Base-by-base conservation (phyloP, 1,284 basidiomycete genomes). In the Wallemia ichthyophaga region DNA sequence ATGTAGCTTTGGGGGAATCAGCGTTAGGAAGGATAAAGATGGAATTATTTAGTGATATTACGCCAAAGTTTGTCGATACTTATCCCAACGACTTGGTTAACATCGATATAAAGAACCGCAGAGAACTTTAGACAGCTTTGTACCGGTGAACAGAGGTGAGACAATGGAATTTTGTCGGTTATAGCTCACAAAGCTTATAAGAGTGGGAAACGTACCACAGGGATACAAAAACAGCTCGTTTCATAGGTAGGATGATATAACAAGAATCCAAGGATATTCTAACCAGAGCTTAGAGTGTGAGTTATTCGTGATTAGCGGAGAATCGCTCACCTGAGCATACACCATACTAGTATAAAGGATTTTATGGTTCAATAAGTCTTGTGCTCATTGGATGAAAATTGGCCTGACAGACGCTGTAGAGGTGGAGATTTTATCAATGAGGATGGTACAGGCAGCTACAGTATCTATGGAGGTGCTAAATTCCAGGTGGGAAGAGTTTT, bases 101-200 rank as follows among this genome's bases (percentile, higher is more conserved):
- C n/a, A 27, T n/a, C 17, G 1, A 17, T 24, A 33, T n/a, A 0
- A 56, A 86, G 84, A 67, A 96, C 92, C 0, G 85, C 88, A 1
- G 94, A 98, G 71, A 98, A 98, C 73, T 98, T 98, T 66, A 76
- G 92, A 61, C 91, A 96, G 66, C 73, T 96, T 23, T 96, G 92
- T 68, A 96, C 92, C 0, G 92, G 94, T 27, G 91, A 96, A 71
- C 85, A 81, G 70, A 77, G 86, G 85, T 87, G 61, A 61, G 68
- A 64, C 19, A 19, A 25, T 21, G 24, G n/a, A 1, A 55, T 33
- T 9, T 32, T 21, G 23, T 56, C 1, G 56, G 23, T n/a, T 56
- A 58, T 56, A 2, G 1, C 24, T 48, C 11, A 11, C 5, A 48
- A 15, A 15, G 13, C 37, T 48, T 48, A 11, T 11, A 11, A 48